A percentile compares a stretch with the other conserved stretches of the same genome.
Evolutionary conservation across 257 asterid genomes (phyloP).

Genomic region (Prunella vulgaris): DNA sequence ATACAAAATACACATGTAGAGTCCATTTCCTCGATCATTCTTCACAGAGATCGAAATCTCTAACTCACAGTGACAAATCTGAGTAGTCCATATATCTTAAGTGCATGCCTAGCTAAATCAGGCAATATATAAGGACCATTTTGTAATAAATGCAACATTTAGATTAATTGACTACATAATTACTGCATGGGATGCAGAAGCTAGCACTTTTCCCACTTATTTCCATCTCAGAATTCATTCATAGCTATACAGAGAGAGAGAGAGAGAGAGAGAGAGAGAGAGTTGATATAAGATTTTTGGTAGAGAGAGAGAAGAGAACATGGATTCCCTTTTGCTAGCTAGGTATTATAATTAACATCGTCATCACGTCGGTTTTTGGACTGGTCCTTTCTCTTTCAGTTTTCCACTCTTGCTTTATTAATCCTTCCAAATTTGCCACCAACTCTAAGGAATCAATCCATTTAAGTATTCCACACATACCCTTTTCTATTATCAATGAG

Average conservation of each 20-base stretch:
- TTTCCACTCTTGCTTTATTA: constrained; percentile 51
- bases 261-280: constrained; percentile 46
- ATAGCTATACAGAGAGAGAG: constrained; percentile 31
- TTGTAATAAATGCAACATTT: not conserved
- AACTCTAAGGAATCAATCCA: constrained; percentile 71
- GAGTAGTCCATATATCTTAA: constrained; percentile 20
- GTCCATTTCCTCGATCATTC: not conserved
- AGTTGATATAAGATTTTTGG: too few relatives aligned
- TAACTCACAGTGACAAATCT: not conserved
- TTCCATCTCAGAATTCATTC: not conserved
- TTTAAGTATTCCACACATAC: constrained; percentile 44
- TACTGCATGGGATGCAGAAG: constrained; percentile 31
- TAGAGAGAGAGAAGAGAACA: constrained; percentile 62
- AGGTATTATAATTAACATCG: constrained; percentile 37
- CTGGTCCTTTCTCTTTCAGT: constrained; percentile 11
- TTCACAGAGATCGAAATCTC: constrained; percentile 18
- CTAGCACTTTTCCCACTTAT: constrained; percentile 31
- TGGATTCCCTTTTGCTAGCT: constrained; percentile 69
- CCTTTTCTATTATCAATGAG: constrained; percentile 39
- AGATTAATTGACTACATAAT: not conserved
- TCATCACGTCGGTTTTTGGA: not conserved
- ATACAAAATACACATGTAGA: not conserved
- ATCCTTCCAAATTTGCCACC: constrained; percentile 91
- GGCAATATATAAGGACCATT: constrained; percentile 19
- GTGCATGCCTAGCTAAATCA: constrained; percentile 27